phyloP scores from a whole-genome alignment of 192 early-diverging fungal genomes.

The Pilobolus umbonatus region DNA sequence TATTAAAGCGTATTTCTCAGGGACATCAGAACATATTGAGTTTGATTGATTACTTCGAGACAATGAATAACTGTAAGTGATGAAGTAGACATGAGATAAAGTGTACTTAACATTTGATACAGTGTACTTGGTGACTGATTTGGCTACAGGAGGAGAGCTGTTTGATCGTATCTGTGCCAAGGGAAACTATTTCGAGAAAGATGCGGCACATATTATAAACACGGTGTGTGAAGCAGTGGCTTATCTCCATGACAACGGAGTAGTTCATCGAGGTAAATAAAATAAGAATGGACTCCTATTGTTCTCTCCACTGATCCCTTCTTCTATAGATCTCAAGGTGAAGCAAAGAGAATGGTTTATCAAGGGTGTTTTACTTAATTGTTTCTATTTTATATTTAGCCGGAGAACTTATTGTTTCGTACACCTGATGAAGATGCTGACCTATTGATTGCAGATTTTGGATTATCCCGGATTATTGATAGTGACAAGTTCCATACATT shows the following conservation, averaged over 20 bases:
- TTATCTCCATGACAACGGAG: constrained; percentile 76
- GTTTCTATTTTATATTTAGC: constrained; percentile 34
- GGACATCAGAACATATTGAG: constrained; percentile 69
- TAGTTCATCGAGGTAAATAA: constrained; percentile 78
- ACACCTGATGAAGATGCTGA: constrained; percentile 50
- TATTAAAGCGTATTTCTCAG: constrained; percentile 63
- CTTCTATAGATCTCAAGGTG: too few relatives aligned
- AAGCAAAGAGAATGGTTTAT: too few relatives aligned
- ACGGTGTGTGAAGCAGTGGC: constrained; percentile 74
- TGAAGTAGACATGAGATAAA: neutral
- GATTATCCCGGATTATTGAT: constrained; percentile 65
- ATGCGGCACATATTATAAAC: constrained; percentile 75
- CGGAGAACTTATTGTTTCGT: constrained; percentile 77
- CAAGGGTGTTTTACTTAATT: too few relatives aligned
- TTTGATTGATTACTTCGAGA: constrained; percentile 78
- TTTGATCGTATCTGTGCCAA: constrained; percentile 81
- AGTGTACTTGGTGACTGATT: constrained; percentile 79
- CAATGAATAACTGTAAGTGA: constrained; percentile 60
- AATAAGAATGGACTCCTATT: too few relatives aligned
- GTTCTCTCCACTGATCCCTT: too few relatives aligned
- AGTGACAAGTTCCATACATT: constrained; percentile 55
- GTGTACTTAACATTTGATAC: neutral
- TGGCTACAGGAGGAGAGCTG: constrained; percentile 86
- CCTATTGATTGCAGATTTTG: constrained; percentile 80
- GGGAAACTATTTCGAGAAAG: constrained; percentile 70